Conservation (phyloP, 176 grass and related monocot genomes). For the Musa beccarii region DNA sequence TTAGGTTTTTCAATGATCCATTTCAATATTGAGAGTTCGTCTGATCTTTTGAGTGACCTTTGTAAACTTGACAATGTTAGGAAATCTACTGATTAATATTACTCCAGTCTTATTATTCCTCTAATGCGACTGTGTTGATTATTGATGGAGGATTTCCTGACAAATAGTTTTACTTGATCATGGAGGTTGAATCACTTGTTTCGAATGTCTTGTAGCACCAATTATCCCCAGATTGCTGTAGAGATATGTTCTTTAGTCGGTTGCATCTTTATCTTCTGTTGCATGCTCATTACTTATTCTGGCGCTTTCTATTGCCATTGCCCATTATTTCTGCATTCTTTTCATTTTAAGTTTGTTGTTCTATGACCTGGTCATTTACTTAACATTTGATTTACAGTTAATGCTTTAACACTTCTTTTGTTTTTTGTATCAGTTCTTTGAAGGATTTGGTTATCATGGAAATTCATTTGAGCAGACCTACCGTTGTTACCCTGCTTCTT, state of each 20-base stretch:
- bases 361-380: neutral
- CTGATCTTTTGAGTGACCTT: no score
- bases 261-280: neutral
- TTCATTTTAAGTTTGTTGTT: neutral
- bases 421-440: slow-evolving; percentile 37
- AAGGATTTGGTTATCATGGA: slow-evolving; percentile 39
- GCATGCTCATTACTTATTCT: neutral
- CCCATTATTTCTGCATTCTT: neutral
- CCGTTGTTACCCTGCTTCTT: slow-evolving; percentile 66
- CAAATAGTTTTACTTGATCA: neutral
- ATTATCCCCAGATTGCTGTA: neutral
- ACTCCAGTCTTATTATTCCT: no score
- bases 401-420: no score
- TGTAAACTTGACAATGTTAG: no score
- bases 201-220: no score
- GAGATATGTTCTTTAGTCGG: neutral
- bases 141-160: no score
- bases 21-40: no score
- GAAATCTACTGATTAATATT: no score
- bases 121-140: no score
- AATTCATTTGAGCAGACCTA: slow-evolving; percentile 72
- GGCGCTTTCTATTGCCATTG: neutral
- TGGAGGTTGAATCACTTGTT: no score
- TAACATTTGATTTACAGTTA: neutral
- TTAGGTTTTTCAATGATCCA: no score